Evolutionary conservation across 176 grass and related monocot species (phyloP).

Genomic region (Cenchrus americanus): DNA sequence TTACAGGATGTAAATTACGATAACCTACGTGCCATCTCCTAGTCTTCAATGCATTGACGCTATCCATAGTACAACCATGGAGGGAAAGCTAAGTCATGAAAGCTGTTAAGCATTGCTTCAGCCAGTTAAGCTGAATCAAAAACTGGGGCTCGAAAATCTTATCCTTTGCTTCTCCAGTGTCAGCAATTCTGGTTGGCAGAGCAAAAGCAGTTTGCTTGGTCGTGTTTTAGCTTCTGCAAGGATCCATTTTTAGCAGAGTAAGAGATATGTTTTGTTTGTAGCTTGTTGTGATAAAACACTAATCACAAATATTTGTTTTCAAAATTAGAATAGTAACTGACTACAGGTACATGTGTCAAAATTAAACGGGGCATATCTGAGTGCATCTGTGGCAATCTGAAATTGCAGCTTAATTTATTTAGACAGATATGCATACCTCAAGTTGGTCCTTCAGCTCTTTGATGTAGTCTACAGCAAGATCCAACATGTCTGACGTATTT

Average conservation of each 20-base stretch:
- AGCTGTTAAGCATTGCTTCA: conserved; percentile 16
- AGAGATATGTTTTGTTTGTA: not conserved
- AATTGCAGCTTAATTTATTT: not conserved
- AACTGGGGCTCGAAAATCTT: conserved; percentile 15
- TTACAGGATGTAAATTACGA: conserved; percentile 35
- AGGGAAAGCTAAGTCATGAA: conserved; percentile 7
- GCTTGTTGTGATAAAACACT: not conserved
- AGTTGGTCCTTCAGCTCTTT: conserved; percentile 82
- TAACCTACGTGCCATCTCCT: conserved; percentile 33
- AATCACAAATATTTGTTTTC: not conserved
- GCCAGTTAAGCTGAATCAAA: conserved; percentile 33
- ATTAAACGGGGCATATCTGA: not conserved
- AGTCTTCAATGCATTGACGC: conserved; percentile 21
- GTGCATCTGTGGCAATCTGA: not conserved
- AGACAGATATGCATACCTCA: conserved; percentile 59
- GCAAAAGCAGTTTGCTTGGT: conserved; percentile 75
- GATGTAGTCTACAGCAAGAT: conserved; percentile 88
- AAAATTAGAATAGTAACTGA: conserved; percentile 1
- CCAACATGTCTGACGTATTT: conserved; percentile 95
- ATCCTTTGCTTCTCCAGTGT: conserved; percentile 31
- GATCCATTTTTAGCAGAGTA: conserved; percentile 20
- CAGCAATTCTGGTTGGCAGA: conserved; percentile 40
- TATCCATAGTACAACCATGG: conserved; percentile 19
- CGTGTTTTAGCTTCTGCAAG: conserved; percentile 78
- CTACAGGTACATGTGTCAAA: not conserved